These are phyloP conservation scores for Coemansia umbellata DNA, from an alignment of 192 early-diverging fungal species.

Conservation along the genomic window DNA sequence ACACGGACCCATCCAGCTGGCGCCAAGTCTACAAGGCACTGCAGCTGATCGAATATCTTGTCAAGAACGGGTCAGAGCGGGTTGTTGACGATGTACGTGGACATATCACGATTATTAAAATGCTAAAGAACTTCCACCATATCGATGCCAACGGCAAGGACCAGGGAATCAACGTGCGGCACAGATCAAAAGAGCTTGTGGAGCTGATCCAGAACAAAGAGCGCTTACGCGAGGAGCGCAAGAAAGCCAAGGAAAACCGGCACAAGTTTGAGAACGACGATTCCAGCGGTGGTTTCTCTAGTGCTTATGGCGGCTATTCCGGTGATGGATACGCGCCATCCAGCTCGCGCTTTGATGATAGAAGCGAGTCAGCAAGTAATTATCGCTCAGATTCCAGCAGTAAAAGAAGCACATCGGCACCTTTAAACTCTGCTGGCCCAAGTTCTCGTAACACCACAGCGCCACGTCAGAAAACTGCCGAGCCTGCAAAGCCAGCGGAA, in stretches of 20 bases:
- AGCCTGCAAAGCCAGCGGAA: slow-evolving; percentile 11
- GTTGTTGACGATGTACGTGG: slow-evolving; percentile 84
- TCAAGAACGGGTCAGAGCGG: slow-evolving; percentile 91
- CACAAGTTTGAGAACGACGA: slow-evolving; percentile 60
- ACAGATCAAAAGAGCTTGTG: slow-evolving; percentile 82
- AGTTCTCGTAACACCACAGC: slow-evolving; percentile 21
- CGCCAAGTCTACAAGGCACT: slow-evolving; percentile 95
- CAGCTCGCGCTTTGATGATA: slow-evolving; percentile 20
- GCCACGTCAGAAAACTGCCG: slow-evolving; percentile 28
- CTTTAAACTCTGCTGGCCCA: slow-evolving; percentile 6
- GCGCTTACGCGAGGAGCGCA: slow-evolving; percentile 77
- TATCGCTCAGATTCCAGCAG: slow-evolving; percentile 19
- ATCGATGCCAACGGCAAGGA: slow-evolving; percentile 94
- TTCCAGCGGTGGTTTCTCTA: background rate
- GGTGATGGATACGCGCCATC: slow-evolving; percentile 42
- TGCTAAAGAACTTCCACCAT: slow-evolving; percentile 81
- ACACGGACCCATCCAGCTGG: slow-evolving; percentile 83
- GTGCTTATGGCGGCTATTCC: slow-evolving; percentile 66
- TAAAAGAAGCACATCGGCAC: slow-evolving; percentile 15
- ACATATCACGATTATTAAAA: slow-evolving; percentile 86
- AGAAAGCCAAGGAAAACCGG: slow-evolving; percentile 85
- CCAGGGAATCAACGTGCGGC: slow-evolving; percentile 91
- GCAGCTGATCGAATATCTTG: slow-evolving; percentile 88
- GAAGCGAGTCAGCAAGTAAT: slow-evolving; percentile 35
- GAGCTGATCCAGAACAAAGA: slow-evolving; percentile 78